phyloP scores from a whole-genome alignment of 805 yeast genomes.

The Candida tammaniensis region DNA sequence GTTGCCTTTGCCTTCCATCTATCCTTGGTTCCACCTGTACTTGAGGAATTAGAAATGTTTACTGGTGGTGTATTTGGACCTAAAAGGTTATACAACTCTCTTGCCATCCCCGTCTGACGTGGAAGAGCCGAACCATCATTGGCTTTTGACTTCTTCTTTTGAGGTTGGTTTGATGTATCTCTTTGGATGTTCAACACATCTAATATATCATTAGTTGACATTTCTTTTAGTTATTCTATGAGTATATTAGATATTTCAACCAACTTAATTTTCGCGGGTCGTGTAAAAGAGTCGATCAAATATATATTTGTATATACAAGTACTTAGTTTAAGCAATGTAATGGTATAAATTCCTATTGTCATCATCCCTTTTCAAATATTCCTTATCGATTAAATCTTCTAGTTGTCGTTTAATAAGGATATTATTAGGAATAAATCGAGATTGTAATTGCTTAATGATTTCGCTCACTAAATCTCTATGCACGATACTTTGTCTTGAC shows the following conservation, averaged over 20 bases:
- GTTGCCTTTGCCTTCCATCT: constrained; percentile 65
- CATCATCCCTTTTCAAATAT: constrained; percentile 69
- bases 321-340: constrained; percentile 53
- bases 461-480: constrained; percentile 66
- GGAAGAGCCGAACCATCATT: constrained; percentile 14
- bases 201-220: constrained; percentile 56
- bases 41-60: constrained; percentile 21
- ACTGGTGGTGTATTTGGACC: constrained; percentile 92
- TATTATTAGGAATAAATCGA: constrained; percentile 68
- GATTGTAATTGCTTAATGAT: constrained; percentile 55
- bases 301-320: neutral
- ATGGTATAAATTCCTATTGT: constrained; percentile 57
- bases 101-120: constrained; percentile 68
- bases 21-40: constrained; percentile 61
- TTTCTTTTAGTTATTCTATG: no score
- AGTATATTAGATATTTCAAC: no score
- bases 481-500: constrained; percentile 57
- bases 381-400: constrained; percentile 79
- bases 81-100: constrained; percentile 82
- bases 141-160: constrained; percentile 36
- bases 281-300: constrained; percentile 1
- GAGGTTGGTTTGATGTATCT: constrained; percentile 38
- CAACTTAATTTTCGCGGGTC: no score
- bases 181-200: constrained; percentile 73
- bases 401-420: constrained; percentile 66